Base-by-base conservation (phyloP, 2,329 filamentous ascomycete genomes). In the Paraphoma chrysanthemicola region DNA sequence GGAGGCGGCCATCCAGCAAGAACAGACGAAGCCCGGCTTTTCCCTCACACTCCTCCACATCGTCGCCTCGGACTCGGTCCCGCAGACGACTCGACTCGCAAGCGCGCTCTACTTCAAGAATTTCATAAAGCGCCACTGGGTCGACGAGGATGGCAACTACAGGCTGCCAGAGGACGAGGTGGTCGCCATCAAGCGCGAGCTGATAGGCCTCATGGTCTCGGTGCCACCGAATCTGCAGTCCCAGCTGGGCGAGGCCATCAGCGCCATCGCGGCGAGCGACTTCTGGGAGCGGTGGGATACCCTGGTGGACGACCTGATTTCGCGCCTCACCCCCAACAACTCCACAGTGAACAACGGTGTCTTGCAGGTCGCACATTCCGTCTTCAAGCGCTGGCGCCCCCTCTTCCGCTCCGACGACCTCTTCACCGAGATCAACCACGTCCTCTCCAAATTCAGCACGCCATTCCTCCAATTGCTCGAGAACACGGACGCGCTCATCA, bases 101-200 rank as follows among this genome's bases (percentile, higher is more conserved):
- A 92, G 91, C 70, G 92, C 95, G 29, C 85, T 99, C 57, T 95
- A 91, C 81, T 99, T 99, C 86, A 99, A 99, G 81, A 99, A 99
- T 82, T 96, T 97, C 78, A 93, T 99, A 73, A 90, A 91, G 78
- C 88, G 90, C 74, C 95, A 93, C 82, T 99, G 96, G 87, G 91
- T 92, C 68, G 92, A 98, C 77, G 94, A 97, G 74, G 91, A 97
- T 79, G 93, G 95, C 73, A 90, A 90, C 77, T 95, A 99, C 83
- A 95, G 93, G 80, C 86, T 99, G 38, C 88, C 91, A 11, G 76
- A 83, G 59, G 86, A 91, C 66, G 95, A 98, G 81, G 93, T 99
- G 38, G 80, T 82, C 29, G 91, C 91, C 43, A 97, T 99, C 83
- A 99, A 99, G 81, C 88, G 88, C 72, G 93, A 97, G 81, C 87